Percentiles rank a stretch among this genome's conserved stretches.
Conservation (phyloP, 495 filamentous ascomycete genomes). For the Collariella sp. region DNA sequence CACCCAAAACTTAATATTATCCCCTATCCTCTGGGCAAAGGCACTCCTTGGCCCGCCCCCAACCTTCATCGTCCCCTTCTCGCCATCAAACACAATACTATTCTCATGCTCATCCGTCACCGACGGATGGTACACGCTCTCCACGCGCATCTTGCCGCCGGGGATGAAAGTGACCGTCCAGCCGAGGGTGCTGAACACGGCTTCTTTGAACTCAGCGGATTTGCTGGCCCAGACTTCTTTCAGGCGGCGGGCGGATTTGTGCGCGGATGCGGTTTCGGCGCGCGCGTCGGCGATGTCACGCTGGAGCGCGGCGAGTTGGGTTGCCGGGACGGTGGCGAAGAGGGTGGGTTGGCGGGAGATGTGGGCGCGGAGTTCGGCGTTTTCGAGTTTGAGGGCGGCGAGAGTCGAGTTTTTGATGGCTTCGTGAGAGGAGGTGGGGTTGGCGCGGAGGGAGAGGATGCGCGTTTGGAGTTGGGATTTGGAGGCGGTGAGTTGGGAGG, state of each 20-base stretch:
- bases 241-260: slow-evolving; percentile 75
- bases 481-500: slow-evolving; percentile 62
- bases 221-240: slow-evolving; percentile 87
- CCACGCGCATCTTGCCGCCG: slow-evolving; percentile 83
- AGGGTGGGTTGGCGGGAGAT: slow-evolving; percentile 47
- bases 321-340: slow-evolving; percentile 57
- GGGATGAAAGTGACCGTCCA: slow-evolving; percentile 91
- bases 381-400: slow-evolving; percentile 68
- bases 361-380: slow-evolving; percentile 68
- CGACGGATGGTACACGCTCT: slow-evolving; percentile 65
- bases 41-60: slow-evolving; percentile 76
- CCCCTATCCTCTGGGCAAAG: slow-evolving; percentile 76
- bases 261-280: slow-evolving; percentile 64
- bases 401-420: slow-evolving; percentile 75
- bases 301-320: slow-evolving; percentile 61
- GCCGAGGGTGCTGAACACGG: slow-evolving; percentile 77
- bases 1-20: slow-evolving; percentile 87
- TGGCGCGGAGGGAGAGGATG: slow-evolving; percentile 76
- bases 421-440: slow-evolving; percentile 78
- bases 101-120: slow-evolving; percentile 67
- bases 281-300: slow-evolving; percentile 65
- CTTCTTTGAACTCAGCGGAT: slow-evolving; percentile 85
- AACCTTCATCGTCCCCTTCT: slow-evolving; percentile 95
- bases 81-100: slow-evolving; percentile 92
- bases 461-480: slow-evolving; percentile 69